A percentile compares a stretch with the other conserved stretches of the same genome.
phyloP scores from a whole-genome alignment of 73 alveolate genomes.

The Durusdinium trenchii region DNA sequence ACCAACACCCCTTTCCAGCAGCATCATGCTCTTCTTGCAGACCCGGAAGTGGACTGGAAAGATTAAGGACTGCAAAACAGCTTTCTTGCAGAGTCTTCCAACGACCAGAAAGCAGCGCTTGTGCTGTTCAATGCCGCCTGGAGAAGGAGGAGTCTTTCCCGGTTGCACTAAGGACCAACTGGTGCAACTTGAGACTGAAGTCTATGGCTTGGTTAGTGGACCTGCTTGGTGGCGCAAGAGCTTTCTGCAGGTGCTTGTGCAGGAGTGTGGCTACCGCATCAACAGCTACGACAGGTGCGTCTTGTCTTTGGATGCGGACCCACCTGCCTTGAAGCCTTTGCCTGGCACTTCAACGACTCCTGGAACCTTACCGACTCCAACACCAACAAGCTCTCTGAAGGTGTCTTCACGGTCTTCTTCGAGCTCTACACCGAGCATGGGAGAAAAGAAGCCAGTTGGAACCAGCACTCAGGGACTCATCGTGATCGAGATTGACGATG shows the following conservation, averaged over 20 bases:
- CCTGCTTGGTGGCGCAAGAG: conserved; percentile 20
- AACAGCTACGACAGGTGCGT: conserved; percentile 28
- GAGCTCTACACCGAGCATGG: no score
- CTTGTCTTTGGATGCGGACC: neutral
- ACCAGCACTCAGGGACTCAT: neutral
- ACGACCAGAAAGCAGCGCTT: neutral
- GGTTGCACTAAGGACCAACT: neutral
- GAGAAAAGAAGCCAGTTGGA: no score
- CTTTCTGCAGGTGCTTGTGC: neutral
- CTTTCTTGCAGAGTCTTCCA: conserved; percentile 6
- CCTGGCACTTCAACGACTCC: no score
- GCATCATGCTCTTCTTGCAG: neutral
- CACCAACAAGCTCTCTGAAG: no score
- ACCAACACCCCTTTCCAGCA: neutral
- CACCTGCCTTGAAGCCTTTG: neutral
- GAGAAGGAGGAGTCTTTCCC: neutral
- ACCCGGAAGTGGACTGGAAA: neutral
- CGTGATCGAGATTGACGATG: neutral
- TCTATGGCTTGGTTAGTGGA: neutral
- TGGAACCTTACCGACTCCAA: no score
- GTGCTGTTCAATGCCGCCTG: neutral
- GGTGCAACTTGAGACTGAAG: neutral
- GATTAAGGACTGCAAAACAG: neutral
- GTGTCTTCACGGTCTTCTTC: no score
- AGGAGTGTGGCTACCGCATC: conserved; percentile 13